phyloP scores from a whole-genome alignment of 352 stramenopile genomes.

The Peronosclerospora sorghi region DNA sequence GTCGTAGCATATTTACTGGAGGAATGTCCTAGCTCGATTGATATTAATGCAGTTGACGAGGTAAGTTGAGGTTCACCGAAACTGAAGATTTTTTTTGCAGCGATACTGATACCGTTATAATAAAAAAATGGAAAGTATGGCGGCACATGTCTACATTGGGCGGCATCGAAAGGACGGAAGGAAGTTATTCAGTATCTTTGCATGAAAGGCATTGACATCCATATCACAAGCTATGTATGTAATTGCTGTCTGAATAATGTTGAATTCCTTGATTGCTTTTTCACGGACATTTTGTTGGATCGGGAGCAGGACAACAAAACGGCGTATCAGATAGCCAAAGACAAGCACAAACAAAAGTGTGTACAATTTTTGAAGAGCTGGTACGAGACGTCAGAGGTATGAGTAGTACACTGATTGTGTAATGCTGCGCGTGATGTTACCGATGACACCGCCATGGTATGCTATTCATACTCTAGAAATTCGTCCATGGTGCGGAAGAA shows the following conservation, averaged over 20 bases:
- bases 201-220: constrained; percentile 83
- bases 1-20: constrained; percentile 76
- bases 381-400: constrained; percentile 82
- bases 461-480: constrained; percentile 33
- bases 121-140: constrained; percentile 54
- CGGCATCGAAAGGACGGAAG: constrained; percentile 70
- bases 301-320: constrained; percentile 74
- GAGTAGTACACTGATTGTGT: neutral
- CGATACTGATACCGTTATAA: neutral
- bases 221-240: constrained; percentile 83
- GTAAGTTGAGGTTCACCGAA: constrained; percentile 12
- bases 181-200: constrained; percentile 84
- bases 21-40: constrained; percentile 65
- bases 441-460: neutral
- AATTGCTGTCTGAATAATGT: neutral
- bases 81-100: neutral
- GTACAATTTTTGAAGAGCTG: constrained; percentile 82
- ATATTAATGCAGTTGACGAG: constrained; percentile 84
- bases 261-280: neutral
- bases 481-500: constrained; percentile 74
- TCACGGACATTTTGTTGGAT: neutral
- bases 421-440: neutral
- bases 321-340: constrained; percentile 80
- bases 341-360: constrained; percentile 83
- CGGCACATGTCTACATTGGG: constrained; percentile 78